Evolutionary conservation across 495 filamentous ascomycete genomes (phyloP).

Genomic region (Talaromyces thailandensis): DNA sequence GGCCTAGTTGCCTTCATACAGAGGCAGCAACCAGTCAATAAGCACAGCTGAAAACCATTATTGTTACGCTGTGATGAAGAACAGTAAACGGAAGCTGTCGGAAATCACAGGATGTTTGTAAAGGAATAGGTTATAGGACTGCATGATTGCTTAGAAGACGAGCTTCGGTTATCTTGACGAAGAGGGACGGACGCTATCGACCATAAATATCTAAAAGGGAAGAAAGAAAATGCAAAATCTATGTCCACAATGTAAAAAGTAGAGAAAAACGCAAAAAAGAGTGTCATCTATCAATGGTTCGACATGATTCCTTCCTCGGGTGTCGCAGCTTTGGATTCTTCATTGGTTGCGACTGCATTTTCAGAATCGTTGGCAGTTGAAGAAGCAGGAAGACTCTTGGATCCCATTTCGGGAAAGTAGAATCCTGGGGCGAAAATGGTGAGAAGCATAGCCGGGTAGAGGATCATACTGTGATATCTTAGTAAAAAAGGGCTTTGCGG

Average conservation of each 20-base stretch:
- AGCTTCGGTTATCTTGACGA: too few species aligned
- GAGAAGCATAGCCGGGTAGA: constrained; percentile 31
- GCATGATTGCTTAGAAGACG: too few species aligned
- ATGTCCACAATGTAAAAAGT: not conserved
- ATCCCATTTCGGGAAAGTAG: constrained; percentile 34
- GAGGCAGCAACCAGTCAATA: too few species aligned
- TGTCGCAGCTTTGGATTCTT: not conserved
- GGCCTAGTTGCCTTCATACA: too few species aligned
- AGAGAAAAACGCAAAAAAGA: not conserved
- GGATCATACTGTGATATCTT: constrained; percentile 35
- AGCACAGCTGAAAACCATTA: too few species aligned
- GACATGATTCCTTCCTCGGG: not conserved
- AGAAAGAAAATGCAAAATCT: not conserved
- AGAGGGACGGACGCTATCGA: not conserved
- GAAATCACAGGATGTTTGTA: too few species aligned
- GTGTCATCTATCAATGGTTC: not conserved
- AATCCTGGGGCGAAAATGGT: constrained; percentile 43
- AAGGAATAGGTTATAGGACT: too few species aligned
- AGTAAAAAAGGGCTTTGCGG: not conserved
- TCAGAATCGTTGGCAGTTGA: not conserved
- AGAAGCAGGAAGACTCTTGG: not conserved
- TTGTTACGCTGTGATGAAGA: too few species aligned
- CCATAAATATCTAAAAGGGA: not conserved
- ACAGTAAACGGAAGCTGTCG: too few species aligned
- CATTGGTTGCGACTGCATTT: not conserved